phyloP scores from a whole-genome alignment of 2,329 filamentous ascomycete species.

The Pezicula carpinea region DNA sequence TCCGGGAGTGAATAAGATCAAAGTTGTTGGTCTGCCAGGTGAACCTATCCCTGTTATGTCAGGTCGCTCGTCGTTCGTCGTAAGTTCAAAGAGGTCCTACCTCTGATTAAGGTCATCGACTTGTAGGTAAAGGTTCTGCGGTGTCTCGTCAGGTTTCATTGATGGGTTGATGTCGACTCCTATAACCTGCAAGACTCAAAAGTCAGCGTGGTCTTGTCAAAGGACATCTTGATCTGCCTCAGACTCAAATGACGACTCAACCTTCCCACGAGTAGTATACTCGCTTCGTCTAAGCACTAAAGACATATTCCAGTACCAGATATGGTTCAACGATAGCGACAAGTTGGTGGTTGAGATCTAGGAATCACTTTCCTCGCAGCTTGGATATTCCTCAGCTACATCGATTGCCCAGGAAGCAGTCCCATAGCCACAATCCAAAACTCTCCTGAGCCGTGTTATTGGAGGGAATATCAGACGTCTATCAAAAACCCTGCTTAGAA shows the following conservation, averaged over 20 bases:
- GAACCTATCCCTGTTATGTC: slow-evolving; percentile 39
- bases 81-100: slow-evolving; percentile 31
- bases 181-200: slow-evolving; percentile 48
- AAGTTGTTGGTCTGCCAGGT: slow-evolving; percentile 69
- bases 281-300: not conserved
- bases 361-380: slow-evolving; percentile 52
- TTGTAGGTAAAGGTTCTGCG: slow-evolving; percentile 66
- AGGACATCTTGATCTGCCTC: slow-evolving; percentile 5
- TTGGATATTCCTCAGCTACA: slow-evolving; percentile 59
- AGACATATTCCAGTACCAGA: not conserved
- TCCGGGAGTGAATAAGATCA: slow-evolving; percentile 69
- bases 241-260: no score
- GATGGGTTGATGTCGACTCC: slow-evolving; percentile 69
- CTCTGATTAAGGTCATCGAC: slow-evolving; percentile 67
- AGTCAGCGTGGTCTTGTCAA: slow-evolving; percentile 2
- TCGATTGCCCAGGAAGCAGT: slow-evolving; percentile 67
- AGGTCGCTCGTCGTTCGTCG: not conserved
- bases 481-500: slow-evolving; percentile 62
- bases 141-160: slow-evolving; percentile 59
- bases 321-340: no score
- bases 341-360: no score
- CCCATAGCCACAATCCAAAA: slow-evolving; percentile 71
- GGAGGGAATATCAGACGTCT: slow-evolving; percentile 66
- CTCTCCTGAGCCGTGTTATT: slow-evolving; percentile 47
- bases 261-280: no score